Percentiles rank a stretch among this genome's conserved stretches.
Conservation (phyloP, 805 yeast genomes). For the Tanozyma kutaoensis region DNA sequence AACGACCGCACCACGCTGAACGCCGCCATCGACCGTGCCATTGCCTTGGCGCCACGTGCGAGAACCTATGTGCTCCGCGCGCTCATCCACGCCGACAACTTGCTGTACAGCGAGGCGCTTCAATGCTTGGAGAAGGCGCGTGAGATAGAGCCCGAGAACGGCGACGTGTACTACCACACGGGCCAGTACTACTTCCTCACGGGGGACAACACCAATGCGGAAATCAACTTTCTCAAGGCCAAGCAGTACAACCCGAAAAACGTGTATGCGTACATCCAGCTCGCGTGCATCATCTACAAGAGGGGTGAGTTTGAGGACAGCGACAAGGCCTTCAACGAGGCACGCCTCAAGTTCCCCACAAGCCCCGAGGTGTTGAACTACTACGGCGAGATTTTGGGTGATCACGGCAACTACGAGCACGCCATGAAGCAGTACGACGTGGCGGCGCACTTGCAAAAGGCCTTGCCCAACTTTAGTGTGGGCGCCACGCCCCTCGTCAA, state of each 20-base stretch:
- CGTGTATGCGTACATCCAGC: constrained; percentile 78
- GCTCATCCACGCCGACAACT: constrained; percentile 69
- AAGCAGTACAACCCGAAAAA: constrained; percentile 62
- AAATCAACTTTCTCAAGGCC: constrained; percentile 62
- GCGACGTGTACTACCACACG: constrained; percentile 85
- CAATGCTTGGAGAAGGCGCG: constrained; percentile 63
- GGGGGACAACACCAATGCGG: constrained; percentile 61
- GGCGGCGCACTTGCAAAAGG: constrained; percentile 72
- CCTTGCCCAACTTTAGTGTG: constrained; percentile 52
- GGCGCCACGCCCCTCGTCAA: constrained; percentile 86
- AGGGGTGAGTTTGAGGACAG: constrained; percentile 48
- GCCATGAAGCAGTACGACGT: constrained; percentile 79
- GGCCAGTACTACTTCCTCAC: constrained; percentile 85
- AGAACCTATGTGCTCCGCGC: constrained; percentile 77
- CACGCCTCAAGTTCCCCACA: constrained; percentile 66
- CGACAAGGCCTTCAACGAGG: constrained; percentile 53
- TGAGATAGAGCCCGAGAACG: constrained; percentile 50
- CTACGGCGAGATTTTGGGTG: constrained; percentile 87
- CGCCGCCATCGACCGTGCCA: constrained; percentile 58
- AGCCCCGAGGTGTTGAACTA: constrained; percentile 90
- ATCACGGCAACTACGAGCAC: constrained; percentile 54
- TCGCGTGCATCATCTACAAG: constrained; percentile 86
- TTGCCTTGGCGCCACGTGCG: constrained; percentile 59
- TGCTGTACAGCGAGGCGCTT: constrained; percentile 43
- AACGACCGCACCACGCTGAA: constrained; percentile 38